Conservation (phyloP, 1,139 yeast genomes). For the Hemisphaericaspora lyxosophila region DNA sequence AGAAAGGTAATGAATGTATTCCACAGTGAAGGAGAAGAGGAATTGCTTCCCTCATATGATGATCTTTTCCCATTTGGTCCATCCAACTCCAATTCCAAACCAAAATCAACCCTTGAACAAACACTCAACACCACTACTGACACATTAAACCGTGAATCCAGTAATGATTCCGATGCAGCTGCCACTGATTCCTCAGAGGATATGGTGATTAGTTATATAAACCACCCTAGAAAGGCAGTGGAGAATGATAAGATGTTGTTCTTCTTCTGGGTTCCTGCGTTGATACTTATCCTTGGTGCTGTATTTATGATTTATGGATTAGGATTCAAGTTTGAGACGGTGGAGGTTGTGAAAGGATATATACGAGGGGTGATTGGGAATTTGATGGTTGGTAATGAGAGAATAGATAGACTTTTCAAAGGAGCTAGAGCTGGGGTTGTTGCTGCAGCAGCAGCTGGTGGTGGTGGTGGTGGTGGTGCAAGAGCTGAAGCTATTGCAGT, state of each 20-base stretch:
- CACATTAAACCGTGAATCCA: constrained; percentile 9
- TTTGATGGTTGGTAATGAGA: constrained; percentile 66
- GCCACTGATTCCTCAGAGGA: constrained; percentile 53
- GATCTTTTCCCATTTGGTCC: constrained; percentile 75
- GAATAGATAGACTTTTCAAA: constrained; percentile 58
- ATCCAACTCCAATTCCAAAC: constrained; percentile 28
- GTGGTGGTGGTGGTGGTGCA: constrained; percentile 36
- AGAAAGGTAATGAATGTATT: constrained; percentile 62
- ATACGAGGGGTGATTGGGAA: constrained; percentile 58
- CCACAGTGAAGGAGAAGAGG: constrained; percentile 34
- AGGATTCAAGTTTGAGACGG: constrained; percentile 46
- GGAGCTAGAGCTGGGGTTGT: constrained; percentile 6
- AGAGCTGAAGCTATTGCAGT: too few relatives aligned
- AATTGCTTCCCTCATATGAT: constrained; percentile 71
- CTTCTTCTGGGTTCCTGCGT: constrained; percentile 83
- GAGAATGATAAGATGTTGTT: constrained; percentile 82
- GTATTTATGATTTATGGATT: constrained; percentile 51
- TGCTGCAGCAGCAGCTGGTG: constrained; percentile 47
- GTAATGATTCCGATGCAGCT: constrained; percentile 18
- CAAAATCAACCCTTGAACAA: constrained; percentile 38
- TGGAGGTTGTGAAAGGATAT: constrained; percentile 45
- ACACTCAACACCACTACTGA: constrained; percentile 22
- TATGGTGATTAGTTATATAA: constrained; percentile 54
- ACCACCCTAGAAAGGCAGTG: constrained; percentile 62
- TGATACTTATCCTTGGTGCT: constrained; percentile 52